A percentile compares a stretch with the other conserved stretches of the same genome.
phyloP scores from a whole-genome alignment of 2,329 filamentous ascomycete species.

The Xylaria sp. region DNA sequence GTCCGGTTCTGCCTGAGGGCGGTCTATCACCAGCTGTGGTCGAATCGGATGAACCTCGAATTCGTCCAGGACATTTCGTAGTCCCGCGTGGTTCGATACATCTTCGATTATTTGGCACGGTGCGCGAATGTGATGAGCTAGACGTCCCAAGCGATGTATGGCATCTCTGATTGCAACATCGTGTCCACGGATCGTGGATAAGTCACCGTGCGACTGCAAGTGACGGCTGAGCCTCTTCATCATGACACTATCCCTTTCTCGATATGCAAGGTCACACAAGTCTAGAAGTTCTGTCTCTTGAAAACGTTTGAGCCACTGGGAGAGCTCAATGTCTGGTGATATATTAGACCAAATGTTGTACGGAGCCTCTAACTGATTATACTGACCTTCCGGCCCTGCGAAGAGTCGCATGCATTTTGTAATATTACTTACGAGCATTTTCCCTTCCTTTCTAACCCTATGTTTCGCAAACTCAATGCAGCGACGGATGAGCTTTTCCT shows the following conservation, averaged over 20 bases:
- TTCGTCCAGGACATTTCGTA: constrained; percentile 50
- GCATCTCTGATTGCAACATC: constrained; percentile 40
- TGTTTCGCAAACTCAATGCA: constrained; percentile 36
- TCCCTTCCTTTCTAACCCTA: constrained; percentile 34
- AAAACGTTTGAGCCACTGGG: constrained; percentile 28
- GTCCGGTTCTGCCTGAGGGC: constrained; percentile 24
- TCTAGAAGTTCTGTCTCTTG: constrained; percentile 14
- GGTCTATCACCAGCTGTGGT: neutral
- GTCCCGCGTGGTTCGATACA: constrained; percentile 41
- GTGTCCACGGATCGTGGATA: constrained; percentile 6
- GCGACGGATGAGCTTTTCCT: constrained; percentile 34
- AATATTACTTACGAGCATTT: constrained; percentile 16
- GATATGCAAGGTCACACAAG: constrained; percentile 35
- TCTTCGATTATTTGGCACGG: constrained; percentile 52
- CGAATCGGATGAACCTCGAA: constrained; percentile 39
- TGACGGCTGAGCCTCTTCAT: constrained; percentile 24
- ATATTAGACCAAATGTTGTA: neutral
- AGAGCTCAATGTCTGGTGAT: constrained; percentile 31
- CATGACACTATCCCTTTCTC: constrained; percentile 29
- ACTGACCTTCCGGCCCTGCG: constrained; percentile 29
- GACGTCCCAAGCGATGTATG: constrained; percentile 57
- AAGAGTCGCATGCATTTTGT: constrained; percentile 1
- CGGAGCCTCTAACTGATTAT: neutral
- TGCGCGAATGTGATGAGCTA: constrained; percentile 56
- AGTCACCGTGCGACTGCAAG: neutral